phyloP scores from a whole-genome alignment of 2,329 filamentous ascomycete genomes.

The Canariomyces notabilis region DNA sequence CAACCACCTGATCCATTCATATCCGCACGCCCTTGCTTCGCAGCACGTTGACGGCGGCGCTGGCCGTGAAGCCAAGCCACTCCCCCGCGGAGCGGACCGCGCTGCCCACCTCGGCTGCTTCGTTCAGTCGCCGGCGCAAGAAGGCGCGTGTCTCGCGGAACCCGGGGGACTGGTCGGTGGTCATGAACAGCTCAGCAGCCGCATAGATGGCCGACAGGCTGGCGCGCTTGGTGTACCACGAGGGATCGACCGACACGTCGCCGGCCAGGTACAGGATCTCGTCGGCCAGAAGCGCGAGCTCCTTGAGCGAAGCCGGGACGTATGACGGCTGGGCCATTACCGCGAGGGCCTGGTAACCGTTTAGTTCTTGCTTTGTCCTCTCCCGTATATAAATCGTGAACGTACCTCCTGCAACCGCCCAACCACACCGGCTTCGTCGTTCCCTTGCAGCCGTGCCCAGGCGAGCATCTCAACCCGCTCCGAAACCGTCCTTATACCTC shows the following conservation, averaged over 20 bases:
- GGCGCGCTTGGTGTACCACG: slow-evolving; percentile 73
- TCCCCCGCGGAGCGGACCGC: slow-evolving; percentile 61
- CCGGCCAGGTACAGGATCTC: slow-evolving; percentile 88
- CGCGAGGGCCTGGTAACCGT: slow-evolving; percentile 82
- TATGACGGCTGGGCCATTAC: slow-evolving; percentile 83
- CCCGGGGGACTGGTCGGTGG: slow-evolving; percentile 70
- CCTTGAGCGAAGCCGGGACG: slow-evolving; percentile 67
- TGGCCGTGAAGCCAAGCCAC: slow-evolving; percentile 78
- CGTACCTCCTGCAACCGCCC: slow-evolving; percentile 81
- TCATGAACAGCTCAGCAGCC: slow-evolving; percentile 87
- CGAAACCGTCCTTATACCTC: slow-evolving; percentile 37
- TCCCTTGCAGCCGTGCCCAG: slow-evolving; percentile 72
- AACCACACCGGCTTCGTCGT: slow-evolving; percentile 57
- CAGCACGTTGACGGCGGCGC: slow-evolving; percentile 72
- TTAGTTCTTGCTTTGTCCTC: too few relatives aligned
- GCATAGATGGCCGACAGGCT: slow-evolving; percentile 58
- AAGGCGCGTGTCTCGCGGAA: slow-evolving; percentile 77
- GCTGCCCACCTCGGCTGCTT: slow-evolving; percentile 58
- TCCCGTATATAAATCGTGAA: too few relatives aligned
- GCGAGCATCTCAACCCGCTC: slow-evolving; percentile 65
- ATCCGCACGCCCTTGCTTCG: slow-evolving; percentile 84
- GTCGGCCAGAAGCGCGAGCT: slow-evolving; percentile 78
- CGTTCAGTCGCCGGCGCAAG: slow-evolving; percentile 67
- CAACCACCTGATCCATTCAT: too few relatives aligned
- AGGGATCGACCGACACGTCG: slow-evolving; percentile 73